Evolutionary conservation across 257 asterid genomes (phyloP).

Genomic region (Perilla frutescens): DNA sequence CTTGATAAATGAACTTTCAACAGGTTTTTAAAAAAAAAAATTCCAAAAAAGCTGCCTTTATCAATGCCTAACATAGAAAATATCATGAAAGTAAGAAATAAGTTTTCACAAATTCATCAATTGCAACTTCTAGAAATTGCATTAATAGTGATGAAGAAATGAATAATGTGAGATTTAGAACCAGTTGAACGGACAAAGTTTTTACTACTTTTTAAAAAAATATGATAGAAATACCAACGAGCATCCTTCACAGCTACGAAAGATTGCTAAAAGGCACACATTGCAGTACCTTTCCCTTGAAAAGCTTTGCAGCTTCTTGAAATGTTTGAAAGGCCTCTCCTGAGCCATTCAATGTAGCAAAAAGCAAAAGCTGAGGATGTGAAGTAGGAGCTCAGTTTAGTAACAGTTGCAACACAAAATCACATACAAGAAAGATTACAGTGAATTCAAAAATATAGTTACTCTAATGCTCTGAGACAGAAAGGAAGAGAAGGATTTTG

Average conservation of each 20-base stretch:
- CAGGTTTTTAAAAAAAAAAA: not conserved
- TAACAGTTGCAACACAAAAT: not conserved
- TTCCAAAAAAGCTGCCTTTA: too few relatives aligned
- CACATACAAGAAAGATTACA: not conserved
- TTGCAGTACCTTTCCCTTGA: constrained; percentile 84
- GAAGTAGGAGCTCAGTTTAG: constrained; percentile 34
- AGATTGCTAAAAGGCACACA: constrained; percentile 9
- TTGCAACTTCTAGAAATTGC: too few relatives aligned
- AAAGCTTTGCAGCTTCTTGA: constrained; percentile 89
- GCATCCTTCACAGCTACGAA: constrained; percentile 10
- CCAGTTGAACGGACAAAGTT: not conserved
- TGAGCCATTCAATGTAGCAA: constrained; percentile 62
- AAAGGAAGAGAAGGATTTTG: not conserved
- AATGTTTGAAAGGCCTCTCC: constrained; percentile 60
- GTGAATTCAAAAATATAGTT: too few relatives aligned
- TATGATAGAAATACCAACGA: constrained; percentile 18
- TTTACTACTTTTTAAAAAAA: constrained; percentile 17
- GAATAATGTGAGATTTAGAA: too few relatives aligned
- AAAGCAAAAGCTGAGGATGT: constrained; percentile 75
- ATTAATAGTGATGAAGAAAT: too few relatives aligned
- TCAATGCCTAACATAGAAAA: too few relatives aligned
- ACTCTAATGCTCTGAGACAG: not conserved
- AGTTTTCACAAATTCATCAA: too few relatives aligned
- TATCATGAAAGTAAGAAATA: too few relatives aligned
- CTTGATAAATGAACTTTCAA: not conserved